phyloP scores from a whole-genome alignment of 75 land plant species.

The Picea glauca region DNA sequence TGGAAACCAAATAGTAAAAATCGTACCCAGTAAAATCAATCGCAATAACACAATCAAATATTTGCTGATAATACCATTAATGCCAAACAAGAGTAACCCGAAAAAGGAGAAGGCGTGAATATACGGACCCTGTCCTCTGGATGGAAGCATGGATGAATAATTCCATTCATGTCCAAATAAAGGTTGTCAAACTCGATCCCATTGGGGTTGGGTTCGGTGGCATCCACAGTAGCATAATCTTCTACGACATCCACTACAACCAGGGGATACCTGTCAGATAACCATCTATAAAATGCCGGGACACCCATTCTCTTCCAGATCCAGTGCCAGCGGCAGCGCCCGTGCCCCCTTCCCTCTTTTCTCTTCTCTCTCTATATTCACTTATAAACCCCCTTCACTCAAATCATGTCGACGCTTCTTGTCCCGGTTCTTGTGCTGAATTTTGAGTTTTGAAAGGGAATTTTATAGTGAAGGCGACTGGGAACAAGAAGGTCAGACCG shows the following conservation, averaged over 20 bases:
- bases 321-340: no score
- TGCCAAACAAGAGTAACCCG: not conserved
- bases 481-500: no score
- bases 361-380: no score
- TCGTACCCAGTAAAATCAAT: not conserved
- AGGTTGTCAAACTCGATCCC: constrained; percentile 73
- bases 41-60: not conserved
- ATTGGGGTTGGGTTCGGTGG: constrained; percentile 54
- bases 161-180: constrained; percentile 72
- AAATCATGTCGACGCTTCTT: no score
- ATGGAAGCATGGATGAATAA: constrained; percentile 83
- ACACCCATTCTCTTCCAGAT: constrained; percentile 46
- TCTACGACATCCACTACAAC: constrained; percentile 53
- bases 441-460: no score
- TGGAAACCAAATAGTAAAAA: not conserved
- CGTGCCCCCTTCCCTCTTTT: no score
- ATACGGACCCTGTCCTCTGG: constrained; percentile 57
- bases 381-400: no score
- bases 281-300: constrained; percentile 75
- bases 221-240: constrained; percentile 38
- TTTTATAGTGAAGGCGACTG: no score
- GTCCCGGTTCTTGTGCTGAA: no score
- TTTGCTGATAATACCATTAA: not conserved
- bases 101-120: not conserved
- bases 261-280: constrained; percentile 64